phyloP scores from a whole-genome alignment of 108 stramenopile species.

The Fistulifera solaris region DNA sequence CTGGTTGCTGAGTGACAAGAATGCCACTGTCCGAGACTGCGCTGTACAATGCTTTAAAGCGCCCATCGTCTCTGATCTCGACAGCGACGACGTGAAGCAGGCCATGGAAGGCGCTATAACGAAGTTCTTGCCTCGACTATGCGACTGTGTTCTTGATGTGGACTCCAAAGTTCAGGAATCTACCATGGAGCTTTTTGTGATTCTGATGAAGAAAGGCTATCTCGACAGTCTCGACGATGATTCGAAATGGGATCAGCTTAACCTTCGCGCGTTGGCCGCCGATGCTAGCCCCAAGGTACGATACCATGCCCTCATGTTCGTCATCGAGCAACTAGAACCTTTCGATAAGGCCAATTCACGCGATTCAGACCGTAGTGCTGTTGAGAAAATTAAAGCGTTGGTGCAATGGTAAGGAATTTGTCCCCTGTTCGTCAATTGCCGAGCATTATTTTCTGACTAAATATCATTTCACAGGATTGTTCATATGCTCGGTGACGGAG shows the following conservation, averaged over 20 bases:
- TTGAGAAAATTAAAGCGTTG: conserved; percentile 41
- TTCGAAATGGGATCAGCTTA: conserved; percentile 66
- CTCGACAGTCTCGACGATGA: conserved; percentile 77
- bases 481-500: conserved; percentile 45
- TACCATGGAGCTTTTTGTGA: conserved; percentile 56
- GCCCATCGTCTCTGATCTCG: conserved; percentile 18
- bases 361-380: neutral
- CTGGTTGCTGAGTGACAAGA: conserved; percentile 81
- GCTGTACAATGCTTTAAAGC: conserved; percentile 48
- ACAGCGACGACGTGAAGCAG: neutral
- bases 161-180: conserved; percentile 59
- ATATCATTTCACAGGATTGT: conserved; percentile 42
- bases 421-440: neutral
- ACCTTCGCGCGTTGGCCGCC: conserved; percentile 49
- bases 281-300: conserved; percentile 51
- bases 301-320: conserved; percentile 62
- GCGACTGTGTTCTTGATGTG: conserved; percentile 48
- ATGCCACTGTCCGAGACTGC: conserved; percentile 45
- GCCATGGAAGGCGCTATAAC: neutral
- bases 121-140: conserved; percentile 35
- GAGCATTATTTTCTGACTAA: neutral
- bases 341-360: conserved; percentile 47
- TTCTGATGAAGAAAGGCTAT: conserved; percentile 50
- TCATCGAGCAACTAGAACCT: conserved; percentile 78
- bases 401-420: conserved; percentile 31